phyloP scores from a whole-genome alignment of 306 rosid species.

The Cyclanthera cordifolia region DNA sequence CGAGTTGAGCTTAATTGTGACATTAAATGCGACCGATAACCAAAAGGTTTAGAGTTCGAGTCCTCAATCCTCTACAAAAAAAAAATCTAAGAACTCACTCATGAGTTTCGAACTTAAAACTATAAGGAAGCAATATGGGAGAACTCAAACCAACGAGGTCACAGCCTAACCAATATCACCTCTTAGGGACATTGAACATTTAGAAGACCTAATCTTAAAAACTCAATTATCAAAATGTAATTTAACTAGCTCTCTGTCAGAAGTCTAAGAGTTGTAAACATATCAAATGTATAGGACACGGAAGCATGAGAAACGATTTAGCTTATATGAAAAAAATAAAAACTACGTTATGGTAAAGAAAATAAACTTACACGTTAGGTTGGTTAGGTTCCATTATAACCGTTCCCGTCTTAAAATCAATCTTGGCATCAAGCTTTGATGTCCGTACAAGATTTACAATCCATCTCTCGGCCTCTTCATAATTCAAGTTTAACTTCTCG shows the following conservation, averaged over 20 bases:
- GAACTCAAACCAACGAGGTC: too few relatives aligned
- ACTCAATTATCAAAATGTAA: not conserved
- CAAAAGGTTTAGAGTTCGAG: too few relatives aligned
- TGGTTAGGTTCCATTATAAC: constrained; percentile 77
- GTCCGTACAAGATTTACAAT: constrained; percentile 64
- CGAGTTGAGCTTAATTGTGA: too few relatives aligned
- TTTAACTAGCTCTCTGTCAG: not conserved
- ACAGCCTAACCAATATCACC: too few relatives aligned
- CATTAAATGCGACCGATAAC: too few relatives aligned
- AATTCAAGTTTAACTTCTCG: constrained; percentile 74
- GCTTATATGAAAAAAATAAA: not conserved
- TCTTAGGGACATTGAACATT: too few relatives aligned
- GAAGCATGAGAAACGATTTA: not conserved
- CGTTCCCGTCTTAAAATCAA: constrained; percentile 57
- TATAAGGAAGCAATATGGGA: too few relatives aligned
- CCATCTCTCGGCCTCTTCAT: constrained; percentile 96
- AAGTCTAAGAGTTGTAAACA: not conserved
- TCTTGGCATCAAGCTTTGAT: constrained; percentile 85
- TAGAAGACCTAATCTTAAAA: not conserved
- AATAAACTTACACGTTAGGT: constrained; percentile 67
- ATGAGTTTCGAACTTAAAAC: too few relatives aligned
- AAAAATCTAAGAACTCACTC: too few relatives aligned
- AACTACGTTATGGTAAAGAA: not conserved
- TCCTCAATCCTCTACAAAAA: too few relatives aligned
- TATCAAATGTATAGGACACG: not conserved